Conservation (phyloP, 352 stramenopile species). For the Phytophthora fragariae region DNA sequence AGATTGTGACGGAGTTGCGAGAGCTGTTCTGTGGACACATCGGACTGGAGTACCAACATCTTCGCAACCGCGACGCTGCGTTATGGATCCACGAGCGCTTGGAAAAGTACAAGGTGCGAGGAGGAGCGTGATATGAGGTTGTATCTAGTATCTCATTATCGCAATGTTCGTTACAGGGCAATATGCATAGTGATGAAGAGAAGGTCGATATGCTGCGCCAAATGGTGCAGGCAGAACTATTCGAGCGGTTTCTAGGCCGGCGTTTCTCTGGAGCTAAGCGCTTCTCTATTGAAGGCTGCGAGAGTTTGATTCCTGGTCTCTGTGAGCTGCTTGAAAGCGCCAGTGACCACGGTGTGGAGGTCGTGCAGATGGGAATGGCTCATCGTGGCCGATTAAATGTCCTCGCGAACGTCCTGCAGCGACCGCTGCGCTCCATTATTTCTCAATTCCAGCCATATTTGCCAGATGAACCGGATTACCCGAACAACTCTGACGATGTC, state of each 20-base stretch:
- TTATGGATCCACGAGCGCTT: slow-evolving; percentile 82
- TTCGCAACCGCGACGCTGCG: slow-evolving; percentile 92
- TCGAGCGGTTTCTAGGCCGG: slow-evolving; percentile 97
- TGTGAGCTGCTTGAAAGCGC: slow-evolving; percentile 96
- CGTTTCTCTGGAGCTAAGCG: slow-evolving; percentile 96
- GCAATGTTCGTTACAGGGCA: slow-evolving; percentile 38
- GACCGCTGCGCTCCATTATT: slow-evolving; percentile 96
- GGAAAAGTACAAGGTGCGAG: slow-evolving; percentile 64
- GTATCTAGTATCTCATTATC: background rate
- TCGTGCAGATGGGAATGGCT: slow-evolving; percentile 99
- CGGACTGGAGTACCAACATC: slow-evolving; percentile 99
- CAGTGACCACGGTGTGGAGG: slow-evolving; percentile 95
- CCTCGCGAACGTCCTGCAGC: slow-evolving; percentile 98
- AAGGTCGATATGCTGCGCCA: slow-evolving; percentile 95
- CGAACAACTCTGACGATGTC: slow-evolving; percentile 91
- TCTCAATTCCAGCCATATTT: slow-evolving; percentile 89
- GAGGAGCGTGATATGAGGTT: background rate
- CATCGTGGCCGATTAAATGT: slow-evolving; percentile 98
- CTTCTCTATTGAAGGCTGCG: slow-evolving; percentile 98
- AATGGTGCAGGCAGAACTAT: slow-evolving; percentile 96
- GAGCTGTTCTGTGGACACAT: slow-evolving; percentile 97
- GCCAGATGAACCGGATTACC: slow-evolving; percentile 84
- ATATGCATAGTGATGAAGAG: slow-evolving; percentile 79
- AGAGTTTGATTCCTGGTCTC: slow-evolving; percentile 96
- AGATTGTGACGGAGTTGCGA: slow-evolving; percentile 94